phyloP scores from a whole-genome alignment of 2,329 filamentous ascomycete species.

The Metarhizium anisopliae region DNA sequence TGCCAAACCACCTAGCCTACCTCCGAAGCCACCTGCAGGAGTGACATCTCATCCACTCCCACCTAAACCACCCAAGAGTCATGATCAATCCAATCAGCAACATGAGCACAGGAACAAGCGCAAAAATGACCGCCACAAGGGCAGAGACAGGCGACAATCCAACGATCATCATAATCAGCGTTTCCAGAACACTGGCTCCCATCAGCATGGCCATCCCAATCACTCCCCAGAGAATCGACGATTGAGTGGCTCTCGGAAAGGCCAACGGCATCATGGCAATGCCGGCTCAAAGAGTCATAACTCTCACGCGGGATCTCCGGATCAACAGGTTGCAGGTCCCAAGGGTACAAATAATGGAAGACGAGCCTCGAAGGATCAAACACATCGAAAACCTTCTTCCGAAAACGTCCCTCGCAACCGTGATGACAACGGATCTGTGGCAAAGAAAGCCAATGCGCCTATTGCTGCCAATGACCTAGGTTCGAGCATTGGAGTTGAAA shows the following conservation, averaged over 20 bases:
- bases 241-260: not conserved
- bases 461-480: not conserved
- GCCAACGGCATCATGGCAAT: conserved; percentile 1
- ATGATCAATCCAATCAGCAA: conserved; percentile 17
- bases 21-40: conserved; percentile 7
- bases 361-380: not conserved
- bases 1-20: conserved; percentile 4
- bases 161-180: conserved; percentile 3
- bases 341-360: not conserved
- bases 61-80: conserved; percentile 21
- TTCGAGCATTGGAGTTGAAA: not conserved
- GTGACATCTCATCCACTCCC: conserved; percentile 17
- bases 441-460: not conserved
- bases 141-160: conserved; percentile 15
- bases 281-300: conserved; percentile 1
- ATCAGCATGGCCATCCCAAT: not conserved
- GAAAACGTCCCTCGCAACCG: not conserved
- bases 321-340: not conserved
- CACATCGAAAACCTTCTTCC: not conserved
- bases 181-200: not conserved
- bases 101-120: conserved; percentile 22
- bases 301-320: not conserved
- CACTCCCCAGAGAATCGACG: conserved; percentile 3
- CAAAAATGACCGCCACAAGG: conserved; percentile 22
- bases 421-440: not conserved